These are phyloP conservation scores for Neopestalotiopsis sp. DNA, from an alignment of 2,329 filamentous ascomycete genomes.

Conservation along the genomic window DNA sequence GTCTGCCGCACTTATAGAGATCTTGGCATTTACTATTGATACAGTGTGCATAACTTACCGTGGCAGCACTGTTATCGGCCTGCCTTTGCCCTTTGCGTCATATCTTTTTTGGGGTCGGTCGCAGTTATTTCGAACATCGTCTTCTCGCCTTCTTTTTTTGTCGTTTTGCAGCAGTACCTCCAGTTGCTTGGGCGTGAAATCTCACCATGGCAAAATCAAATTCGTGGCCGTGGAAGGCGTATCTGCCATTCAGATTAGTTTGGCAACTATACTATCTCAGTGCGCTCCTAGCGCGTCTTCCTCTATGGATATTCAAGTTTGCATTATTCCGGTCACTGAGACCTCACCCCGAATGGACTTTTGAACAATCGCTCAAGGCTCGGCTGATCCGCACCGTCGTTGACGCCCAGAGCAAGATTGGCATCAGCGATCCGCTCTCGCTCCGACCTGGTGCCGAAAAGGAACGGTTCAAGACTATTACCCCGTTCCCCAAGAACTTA, in stretches of 20 bases:
- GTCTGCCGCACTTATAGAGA: neutral
- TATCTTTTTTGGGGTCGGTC: neutral
- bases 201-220: constrained; percentile 31
- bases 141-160: neutral
- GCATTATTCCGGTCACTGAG: constrained; percentile 24
- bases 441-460: constrained; percentile 21
- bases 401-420: constrained; percentile 16
- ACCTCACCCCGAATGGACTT: constrained; percentile 27
- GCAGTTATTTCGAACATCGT: neutral
- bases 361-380: constrained; percentile 26
- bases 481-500: constrained; percentile 24
- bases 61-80: neutral
- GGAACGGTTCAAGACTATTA: constrained; percentile 19
- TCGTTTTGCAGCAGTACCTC: neutral
- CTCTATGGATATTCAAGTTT: constrained; percentile 27
- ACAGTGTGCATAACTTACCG: neutral
- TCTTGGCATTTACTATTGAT: neutral
- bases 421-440: constrained; percentile 21
- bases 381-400: constrained; percentile 20
- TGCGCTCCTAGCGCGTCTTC: constrained; percentile 25
- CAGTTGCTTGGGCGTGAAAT: neutral
- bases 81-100: neutral
- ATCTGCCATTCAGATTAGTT: constrained; percentile 24
- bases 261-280: constrained; percentile 25
- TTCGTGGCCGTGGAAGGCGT: constrained; percentile 25